These are phyloP conservation scores for Wickerhamiella azymoides DNA, from an alignment of 805 yeast genomes.

Conservation along the genomic window DNA sequence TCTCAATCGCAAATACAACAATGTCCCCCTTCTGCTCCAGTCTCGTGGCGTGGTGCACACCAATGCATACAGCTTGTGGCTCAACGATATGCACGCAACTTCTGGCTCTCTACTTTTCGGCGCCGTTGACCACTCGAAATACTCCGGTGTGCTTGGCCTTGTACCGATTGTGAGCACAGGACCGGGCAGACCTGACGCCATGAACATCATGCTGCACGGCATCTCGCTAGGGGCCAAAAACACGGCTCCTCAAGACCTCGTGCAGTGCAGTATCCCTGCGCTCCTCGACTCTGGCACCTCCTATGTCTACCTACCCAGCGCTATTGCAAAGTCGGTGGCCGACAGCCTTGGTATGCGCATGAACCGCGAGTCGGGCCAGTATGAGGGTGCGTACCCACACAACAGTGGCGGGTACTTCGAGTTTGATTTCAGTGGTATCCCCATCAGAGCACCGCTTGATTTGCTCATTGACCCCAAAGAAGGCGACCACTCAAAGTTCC, in stretches of 20 bases:
- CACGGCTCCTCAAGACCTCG: neutral
- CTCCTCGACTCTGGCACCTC: slow-evolving; percentile 44
- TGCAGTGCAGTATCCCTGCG: slow-evolving; percentile 12
- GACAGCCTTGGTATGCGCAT: slow-evolving; percentile 10
- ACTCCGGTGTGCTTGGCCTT: slow-evolving; percentile 25
- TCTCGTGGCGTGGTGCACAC: slow-evolving; percentile 30
- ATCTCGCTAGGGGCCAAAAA: slow-evolving; percentile 2
- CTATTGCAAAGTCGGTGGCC: slow-evolving; percentile 10
- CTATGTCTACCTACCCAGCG: slow-evolving; percentile 31
- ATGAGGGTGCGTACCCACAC: slow-evolving; percentile 5
- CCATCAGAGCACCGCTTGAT: slow-evolving; percentile 10
- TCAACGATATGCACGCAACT: slow-evolving; percentile 23
- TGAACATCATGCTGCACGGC: slow-evolving; percentile 18
- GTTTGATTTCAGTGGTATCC: slow-evolving; percentile 16
- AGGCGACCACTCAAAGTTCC: neutral
- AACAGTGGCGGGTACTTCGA: slow-evolving; percentile 7
- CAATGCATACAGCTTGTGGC: slow-evolving; percentile 33
- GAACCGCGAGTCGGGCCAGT: slow-evolving; percentile 7
- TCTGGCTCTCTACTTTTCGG: slow-evolving; percentile 31
- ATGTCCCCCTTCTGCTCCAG: slow-evolving; percentile 26
- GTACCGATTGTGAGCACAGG: slow-evolving; percentile 17
- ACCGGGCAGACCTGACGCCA: slow-evolving; percentile 10
- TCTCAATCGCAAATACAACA: slow-evolving; percentile 16
- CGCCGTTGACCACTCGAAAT: slow-evolving; percentile 30
- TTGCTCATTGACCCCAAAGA: slow-evolving; percentile 9